Evolutionary conservation across 108 stramenopile genomes (phyloP).

Genomic region (Pinguiococcus pyrenoidosus): DNA sequence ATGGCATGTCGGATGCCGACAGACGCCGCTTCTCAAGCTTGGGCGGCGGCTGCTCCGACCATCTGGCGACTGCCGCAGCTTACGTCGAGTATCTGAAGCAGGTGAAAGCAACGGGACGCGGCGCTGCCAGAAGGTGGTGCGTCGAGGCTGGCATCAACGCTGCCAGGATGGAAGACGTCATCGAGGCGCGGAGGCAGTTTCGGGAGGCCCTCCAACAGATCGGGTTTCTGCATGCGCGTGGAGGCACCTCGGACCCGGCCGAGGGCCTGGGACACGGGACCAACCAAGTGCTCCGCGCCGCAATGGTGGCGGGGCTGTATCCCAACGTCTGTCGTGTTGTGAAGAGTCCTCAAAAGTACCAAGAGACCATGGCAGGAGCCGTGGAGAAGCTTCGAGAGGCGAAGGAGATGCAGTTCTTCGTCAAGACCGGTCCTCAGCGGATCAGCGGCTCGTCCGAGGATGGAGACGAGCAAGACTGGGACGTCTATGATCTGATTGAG

Average conservation of each 20-base stretch:
- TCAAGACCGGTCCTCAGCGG: constrained; percentile 4
- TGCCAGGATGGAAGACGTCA: constrained; percentile 18
- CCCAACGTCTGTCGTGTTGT: no score
- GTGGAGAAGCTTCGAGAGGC: constrained; percentile 53
- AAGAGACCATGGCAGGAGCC: constrained; percentile 62
- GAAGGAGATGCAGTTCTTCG: constrained; percentile 56
- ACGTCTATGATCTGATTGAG: no score
- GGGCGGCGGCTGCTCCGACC: constrained; percentile 40
- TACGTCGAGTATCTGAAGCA: constrained; percentile 12
- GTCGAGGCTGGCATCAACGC: constrained; percentile 11
- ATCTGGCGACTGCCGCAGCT: constrained; percentile 35
- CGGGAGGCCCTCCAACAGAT: constrained; percentile 11
- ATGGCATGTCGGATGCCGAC: no score
- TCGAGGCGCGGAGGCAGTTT: constrained; percentile 18
- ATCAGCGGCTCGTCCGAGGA: neutral
- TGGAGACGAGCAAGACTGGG: neutral
- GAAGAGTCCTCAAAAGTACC: no score
- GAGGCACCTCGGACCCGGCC: constrained; percentile 4
- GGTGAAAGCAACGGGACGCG: constrained; percentile 4
- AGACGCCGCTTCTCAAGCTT: no score
- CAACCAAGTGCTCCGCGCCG: constrained; percentile 56
- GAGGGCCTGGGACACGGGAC: constrained; percentile 32
- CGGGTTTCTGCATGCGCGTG: constrained; percentile 17
- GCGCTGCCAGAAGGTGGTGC: constrained; percentile 6
- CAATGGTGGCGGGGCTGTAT: constrained; percentile 80